Evolutionary conservation across 306 rosid species (phyloP).

Genomic region (Prunus persica): Prunus_persica_NCBIv2 NC_034009.1:43240001-43240500

Average conservation of each 20-base stretch:
- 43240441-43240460: slow-evolving; percentile 90
- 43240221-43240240: slow-evolving; percentile 99
- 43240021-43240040: slow-evolving; percentile 91
- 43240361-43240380: slow-evolving; percentile 5
- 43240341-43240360: background rate
- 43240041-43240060: slow-evolving; percentile 98
- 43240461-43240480: slow-evolving; percentile 85
- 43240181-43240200: slow-evolving; percentile 95
- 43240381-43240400: slow-evolving; percentile 44
- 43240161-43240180: slow-evolving; percentile 97
- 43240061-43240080: slow-evolving; percentile 33
- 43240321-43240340: background rate
- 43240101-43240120: background rate
- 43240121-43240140: slow-evolving; percentile 16
- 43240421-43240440: slow-evolving; percentile 76
- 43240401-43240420: slow-evolving; percentile 93
- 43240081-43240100: background rate
- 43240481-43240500: slow-evolving; percentile 92
- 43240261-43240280: slow-evolving; percentile 98
- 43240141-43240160: slow-evolving; percentile 95
- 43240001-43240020: slow-evolving; percentile 88
- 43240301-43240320: background rate
- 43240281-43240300: slow-evolving; percentile 42
- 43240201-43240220: slow-evolving; percentile 95
- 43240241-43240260: slow-evolving; percentile 99